Conservation (phyloP, 2,329 filamentous ascomycete species). For the Diatrype stigma region DNA sequence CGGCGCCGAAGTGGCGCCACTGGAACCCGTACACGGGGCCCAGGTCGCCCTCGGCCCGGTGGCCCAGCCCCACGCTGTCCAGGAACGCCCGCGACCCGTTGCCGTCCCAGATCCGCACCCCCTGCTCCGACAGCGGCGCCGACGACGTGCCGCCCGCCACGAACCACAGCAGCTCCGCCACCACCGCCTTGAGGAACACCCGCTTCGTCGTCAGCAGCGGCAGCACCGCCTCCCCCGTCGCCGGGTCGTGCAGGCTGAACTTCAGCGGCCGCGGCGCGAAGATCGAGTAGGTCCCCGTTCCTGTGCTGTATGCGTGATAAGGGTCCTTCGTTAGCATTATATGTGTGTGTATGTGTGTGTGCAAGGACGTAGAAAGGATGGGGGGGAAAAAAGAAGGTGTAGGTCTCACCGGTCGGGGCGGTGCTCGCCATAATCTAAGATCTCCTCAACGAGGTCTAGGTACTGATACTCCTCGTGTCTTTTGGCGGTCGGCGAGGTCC, state of each 20-base stretch:
- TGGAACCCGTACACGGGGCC: constrained; percentile 98
- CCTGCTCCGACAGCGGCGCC: constrained; percentile 67
- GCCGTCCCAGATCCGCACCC: constrained; percentile 97
- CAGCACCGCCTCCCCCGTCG: constrained; percentile 58
- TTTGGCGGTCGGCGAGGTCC: constrained; percentile 7
- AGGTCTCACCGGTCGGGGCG: constrained; percentile 71
- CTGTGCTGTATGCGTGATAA: constrained; percentile 56
- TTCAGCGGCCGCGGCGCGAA: constrained; percentile 85
- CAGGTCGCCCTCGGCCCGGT: constrained; percentile 83
- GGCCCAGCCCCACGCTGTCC: constrained; percentile 73
- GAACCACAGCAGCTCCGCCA: constrained; percentile 96
- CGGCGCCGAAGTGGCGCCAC: constrained; percentile 95
- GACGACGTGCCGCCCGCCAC: constrained; percentile 80
- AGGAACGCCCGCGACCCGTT: constrained; percentile 90
- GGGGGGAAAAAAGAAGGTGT: neutral
- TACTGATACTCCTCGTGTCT: constrained; percentile 91
- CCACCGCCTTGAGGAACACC: constrained; percentile 85
- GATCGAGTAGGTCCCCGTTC: constrained; percentile 85
- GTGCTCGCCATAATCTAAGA: constrained; percentile 78
- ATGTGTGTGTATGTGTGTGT: neutral
- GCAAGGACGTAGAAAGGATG: neutral
- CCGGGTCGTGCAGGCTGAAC: constrained; percentile 67
- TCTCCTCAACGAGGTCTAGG: constrained; percentile 80
- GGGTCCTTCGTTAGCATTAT: constrained; percentile 3
- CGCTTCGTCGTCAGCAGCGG: constrained; percentile 97